Base-by-base conservation (phyloP, 352 stramenopile species). In the Globisporangium spiculum region DNA sequence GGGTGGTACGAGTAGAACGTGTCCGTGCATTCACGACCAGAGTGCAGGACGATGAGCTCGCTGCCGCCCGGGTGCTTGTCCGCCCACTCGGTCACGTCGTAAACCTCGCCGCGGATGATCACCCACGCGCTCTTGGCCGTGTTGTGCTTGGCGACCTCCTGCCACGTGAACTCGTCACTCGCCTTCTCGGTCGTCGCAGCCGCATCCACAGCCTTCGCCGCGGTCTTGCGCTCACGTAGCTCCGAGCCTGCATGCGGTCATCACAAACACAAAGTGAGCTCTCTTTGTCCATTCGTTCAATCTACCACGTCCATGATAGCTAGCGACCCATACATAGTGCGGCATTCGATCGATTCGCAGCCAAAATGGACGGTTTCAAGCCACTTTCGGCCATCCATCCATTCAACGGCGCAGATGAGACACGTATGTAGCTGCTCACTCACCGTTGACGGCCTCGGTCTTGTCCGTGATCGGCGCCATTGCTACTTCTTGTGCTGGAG, bases 51-150 rank as follows among this genome's bases (percentile, higher is more conserved):
- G 66, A 96, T 85, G 66, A 94, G 81, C 67, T 97, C 89, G 16
- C 75, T 68, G 20, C 91, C 91, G 72, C 88, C 89, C 50, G 91
- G 88, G 74, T 97, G 89, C 38, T 83, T 83, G 72, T 95, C 83
- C 12, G 81, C 86, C 87, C 87, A 97, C 67, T 82, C 80, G 12
- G 92, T 97, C n/a, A 98, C 90, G 66, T 98, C 92, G 78, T 98
- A 98, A n/a, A 98, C 92, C 56, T 94, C 89, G 68, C 90, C 89
- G 71, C 91, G 87, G 69, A 98, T 89, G 53, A 99, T 97, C 58
- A 99, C 89, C 97, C 97, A 99, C 26, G 95, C 96, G 88, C 98
- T 98, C 30, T 93, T 77, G 30, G 92, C 89, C 60, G 94, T 98
- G 78, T 97, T 93, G 76, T 99, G 97, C 83, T 97, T 88, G 65